phyloP scores from a whole-genome alignment of 768 basidiomycete species.

The Phanerochaete carnosa region DNA sequence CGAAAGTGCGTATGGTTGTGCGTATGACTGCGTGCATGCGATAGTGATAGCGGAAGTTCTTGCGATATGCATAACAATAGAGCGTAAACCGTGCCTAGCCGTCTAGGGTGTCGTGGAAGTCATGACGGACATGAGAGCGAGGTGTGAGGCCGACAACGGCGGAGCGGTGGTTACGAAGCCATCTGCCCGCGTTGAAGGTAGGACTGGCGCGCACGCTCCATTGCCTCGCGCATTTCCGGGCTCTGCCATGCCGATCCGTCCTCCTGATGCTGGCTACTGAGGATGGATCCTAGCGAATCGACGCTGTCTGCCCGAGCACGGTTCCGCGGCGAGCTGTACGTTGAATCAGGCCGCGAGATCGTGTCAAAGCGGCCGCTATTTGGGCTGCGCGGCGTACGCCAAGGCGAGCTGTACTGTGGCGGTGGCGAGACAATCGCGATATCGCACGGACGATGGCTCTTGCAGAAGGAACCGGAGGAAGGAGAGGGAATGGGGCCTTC shows the following conservation, averaged over 20 bases:
- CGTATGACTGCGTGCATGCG: not conserved
- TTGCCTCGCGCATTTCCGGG: conserved; percentile 63
- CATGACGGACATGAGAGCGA: not conserved
- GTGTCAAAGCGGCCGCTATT: conserved; percentile 31
- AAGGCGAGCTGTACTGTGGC: conserved; percentile 24
- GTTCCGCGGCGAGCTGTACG: not conserved
- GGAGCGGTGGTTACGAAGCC: not conserved
- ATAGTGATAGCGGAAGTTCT: not conserved
- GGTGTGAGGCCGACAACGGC: not conserved
- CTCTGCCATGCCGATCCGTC: conserved; percentile 55
- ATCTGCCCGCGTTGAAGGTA: conserved; percentile 19
- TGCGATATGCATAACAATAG: not conserved
- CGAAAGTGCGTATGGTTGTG: not conserved
- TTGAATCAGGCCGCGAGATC: conserved; percentile 23
- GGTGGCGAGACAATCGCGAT: conserved; percentile 24
- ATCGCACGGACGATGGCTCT: conserved; percentile 15
- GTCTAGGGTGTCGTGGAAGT: not conserved
- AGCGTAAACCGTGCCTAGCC: not conserved
- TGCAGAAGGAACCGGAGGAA: conserved; percentile 21
- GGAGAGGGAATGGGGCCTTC: conserved; percentile 15
- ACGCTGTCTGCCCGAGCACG: conserved; percentile 30
- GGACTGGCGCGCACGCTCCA: conserved; percentile 62
- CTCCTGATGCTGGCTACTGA: conserved; percentile 29
- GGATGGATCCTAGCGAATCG: conserved; percentile 28
- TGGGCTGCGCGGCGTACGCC: conserved; percentile 34